These are phyloP conservation scores for Wickerhamomyces queroliae DNA, from an alignment of 805 yeast species.

Conservation along the genomic window DNA sequence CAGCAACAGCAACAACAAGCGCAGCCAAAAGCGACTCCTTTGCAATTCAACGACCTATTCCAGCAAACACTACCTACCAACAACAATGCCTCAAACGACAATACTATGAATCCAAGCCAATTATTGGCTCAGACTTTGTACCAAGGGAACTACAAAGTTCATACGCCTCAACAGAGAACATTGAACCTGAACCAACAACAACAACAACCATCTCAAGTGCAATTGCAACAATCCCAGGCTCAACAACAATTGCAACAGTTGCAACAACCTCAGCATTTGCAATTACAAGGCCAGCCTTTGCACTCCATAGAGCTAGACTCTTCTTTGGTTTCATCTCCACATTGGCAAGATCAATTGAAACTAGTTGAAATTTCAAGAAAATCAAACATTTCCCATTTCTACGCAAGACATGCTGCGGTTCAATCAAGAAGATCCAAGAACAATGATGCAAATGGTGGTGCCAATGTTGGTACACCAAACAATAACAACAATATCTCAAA, in stretches of 20 bases:
- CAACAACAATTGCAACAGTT: constrained; percentile 18
- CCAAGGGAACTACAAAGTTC: constrained; percentile 32
- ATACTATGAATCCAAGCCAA: constrained; percentile 28
- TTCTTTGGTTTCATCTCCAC: constrained; percentile 30
- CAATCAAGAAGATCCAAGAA: constrained; percentile 39
- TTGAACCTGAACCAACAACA: constrained; percentile 4
- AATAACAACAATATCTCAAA: constrained; percentile 9
- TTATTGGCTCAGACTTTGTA: constrained; percentile 34
- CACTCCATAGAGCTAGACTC: constrained; percentile 28
- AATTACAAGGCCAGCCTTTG: neutral
- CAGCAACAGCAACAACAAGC: constrained; percentile 15
- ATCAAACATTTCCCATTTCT: constrained; percentile 67
- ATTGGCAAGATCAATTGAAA: constrained; percentile 79
- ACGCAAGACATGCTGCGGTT: constrained; percentile 79
- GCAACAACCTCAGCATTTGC: constrained; percentile 8
- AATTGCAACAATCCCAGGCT: constrained; percentile 22
- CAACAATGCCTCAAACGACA: constrained; percentile 13
- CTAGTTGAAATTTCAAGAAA: constrained; percentile 66
- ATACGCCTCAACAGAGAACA: constrained; percentile 25
- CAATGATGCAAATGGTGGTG: neutral
- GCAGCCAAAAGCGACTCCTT: constrained; percentile 11
- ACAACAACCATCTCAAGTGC: constrained; percentile 8
- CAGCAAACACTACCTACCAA: constrained; percentile 11
- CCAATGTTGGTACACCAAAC: neutral
- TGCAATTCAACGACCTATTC: constrained; percentile 19